Conservation (phyloP, 805 yeast genomes). For the Yamadazyma sp. region DNA sequence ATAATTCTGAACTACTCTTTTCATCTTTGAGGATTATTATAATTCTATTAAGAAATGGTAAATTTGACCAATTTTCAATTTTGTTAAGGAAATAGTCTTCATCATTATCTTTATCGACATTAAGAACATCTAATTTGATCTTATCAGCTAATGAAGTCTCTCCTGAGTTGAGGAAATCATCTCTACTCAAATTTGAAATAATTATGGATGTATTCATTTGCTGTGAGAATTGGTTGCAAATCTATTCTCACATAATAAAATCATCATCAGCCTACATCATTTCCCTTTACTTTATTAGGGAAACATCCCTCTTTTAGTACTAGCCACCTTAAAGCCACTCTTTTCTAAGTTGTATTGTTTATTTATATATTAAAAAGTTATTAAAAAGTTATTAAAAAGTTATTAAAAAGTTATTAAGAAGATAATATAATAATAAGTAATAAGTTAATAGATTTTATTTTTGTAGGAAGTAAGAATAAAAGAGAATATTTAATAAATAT, state of each 20-base stretch:
- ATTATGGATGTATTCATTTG: conserved; percentile 31
- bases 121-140: conserved; percentile 30
- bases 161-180: conserved; percentile 22
- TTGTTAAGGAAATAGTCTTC: conserved; percentile 23
- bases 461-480: too few relatives aligned
- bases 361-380: too few relatives aligned
- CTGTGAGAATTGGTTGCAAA: too few relatives aligned
- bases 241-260: background rate
- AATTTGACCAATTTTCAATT: conserved; percentile 35
- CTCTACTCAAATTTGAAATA: conserved; percentile 29
- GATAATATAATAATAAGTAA: too few relatives aligned
- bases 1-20: conserved; percentile 23
- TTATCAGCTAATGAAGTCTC: conserved; percentile 32
- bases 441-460: too few relatives aligned
- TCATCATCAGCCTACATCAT: background rate
- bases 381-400: too few relatives aligned
- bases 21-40: conserved; percentile 35
- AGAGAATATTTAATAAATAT: too few relatives aligned
- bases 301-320: too few relatives aligned
- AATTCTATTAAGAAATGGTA: conserved; percentile 37
- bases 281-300: background rate
- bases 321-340: too few relatives aligned
- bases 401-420: too few relatives aligned
- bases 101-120: conserved; percentile 17
- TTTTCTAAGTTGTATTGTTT: too few relatives aligned